Percentiles rank a stretch among this genome's conserved stretches.
phyloP scores from a whole-genome alignment of 2,329 filamentous ascomycete species.

The Paraphaeosphaeria minitans region DNA sequence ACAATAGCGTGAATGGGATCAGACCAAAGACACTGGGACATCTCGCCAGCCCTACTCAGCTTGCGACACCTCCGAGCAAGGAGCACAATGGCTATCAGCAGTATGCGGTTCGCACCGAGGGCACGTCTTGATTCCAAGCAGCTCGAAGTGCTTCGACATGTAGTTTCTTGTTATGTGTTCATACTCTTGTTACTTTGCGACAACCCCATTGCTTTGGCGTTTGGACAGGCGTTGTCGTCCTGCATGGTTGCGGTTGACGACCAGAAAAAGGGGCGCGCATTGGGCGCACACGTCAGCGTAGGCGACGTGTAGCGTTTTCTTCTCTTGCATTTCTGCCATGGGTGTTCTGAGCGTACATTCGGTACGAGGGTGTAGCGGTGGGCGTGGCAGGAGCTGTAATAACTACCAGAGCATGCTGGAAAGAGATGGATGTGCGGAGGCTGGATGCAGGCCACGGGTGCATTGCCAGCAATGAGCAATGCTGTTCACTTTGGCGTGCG shows the following conservation, averaged over 20 bases:
- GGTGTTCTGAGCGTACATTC: not conserved
- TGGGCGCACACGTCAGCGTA: not conserved
- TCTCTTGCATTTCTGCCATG: conserved; percentile 1
- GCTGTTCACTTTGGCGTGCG: not conserved
- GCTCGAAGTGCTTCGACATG: not conserved
- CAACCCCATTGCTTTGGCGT: conserved; percentile 11
- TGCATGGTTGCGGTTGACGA: conserved; percentile 3
- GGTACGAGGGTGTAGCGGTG: not conserved
- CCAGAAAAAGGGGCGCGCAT: not conserved
- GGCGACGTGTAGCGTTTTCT: conserved; percentile 1
- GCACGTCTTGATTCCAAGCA: not conserved
- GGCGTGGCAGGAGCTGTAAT: not conserved
- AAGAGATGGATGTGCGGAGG: not conserved
- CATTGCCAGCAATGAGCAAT: not conserved
- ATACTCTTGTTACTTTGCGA: not conserved
- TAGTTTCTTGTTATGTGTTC: conserved; percentile 8
- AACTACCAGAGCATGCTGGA: not conserved
- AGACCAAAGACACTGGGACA: conserved; percentile 25
- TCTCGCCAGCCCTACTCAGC: conserved; percentile 47
- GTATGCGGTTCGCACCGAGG: not conserved
- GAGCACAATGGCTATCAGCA: conserved; percentile 21
- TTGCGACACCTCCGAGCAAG: conserved; percentile 51
- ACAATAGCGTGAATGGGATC: conserved; percentile 5
- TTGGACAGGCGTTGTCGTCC: not conserved
- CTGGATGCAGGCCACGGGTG: not conserved